A percentile compares a stretch with the other conserved stretches of the same genome.
Evolutionary conservation across 2,329 filamentous ascomycete species (phyloP).

Genomic region (Paramyrothecium sp.): DNA sequence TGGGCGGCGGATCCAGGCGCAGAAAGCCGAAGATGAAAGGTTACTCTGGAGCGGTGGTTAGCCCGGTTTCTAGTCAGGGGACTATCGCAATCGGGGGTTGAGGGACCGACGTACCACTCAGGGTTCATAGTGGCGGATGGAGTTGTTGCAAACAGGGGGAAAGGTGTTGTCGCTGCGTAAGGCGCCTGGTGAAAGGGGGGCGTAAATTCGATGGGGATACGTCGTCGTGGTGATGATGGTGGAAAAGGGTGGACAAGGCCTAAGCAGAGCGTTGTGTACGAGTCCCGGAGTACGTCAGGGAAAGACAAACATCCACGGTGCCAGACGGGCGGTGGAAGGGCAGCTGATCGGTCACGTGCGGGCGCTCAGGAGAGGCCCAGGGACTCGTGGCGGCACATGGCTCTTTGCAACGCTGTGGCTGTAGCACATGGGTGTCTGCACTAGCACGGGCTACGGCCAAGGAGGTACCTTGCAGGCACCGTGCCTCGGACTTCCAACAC

Average conservation of each 20-base stretch:
- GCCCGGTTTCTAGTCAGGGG: slow-evolving; percentile 25
- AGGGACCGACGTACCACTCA: slow-evolving; percentile 71
- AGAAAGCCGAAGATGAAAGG: neutral
- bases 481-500: neutral
- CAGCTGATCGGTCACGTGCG: slow-evolving; percentile 27
- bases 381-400: neutral
- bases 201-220: slow-evolving; percentile 4
- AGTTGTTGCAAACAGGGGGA: slow-evolving; percentile 5
- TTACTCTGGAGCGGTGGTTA: slow-evolving; percentile 25
- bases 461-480: neutral
- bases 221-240: slow-evolving; percentile 16
- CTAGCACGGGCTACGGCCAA: neutral
- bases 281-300: slow-evolving; percentile 29
- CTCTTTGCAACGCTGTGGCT: neutral
- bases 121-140: slow-evolving; percentile 73
- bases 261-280: slow-evolving; percentile 7
- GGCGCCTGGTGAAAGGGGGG: neutral
- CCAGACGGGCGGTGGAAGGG: slow-evolving; percentile 19
- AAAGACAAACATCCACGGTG: slow-evolving; percentile 25
- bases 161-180: neutral
- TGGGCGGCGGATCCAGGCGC: slow-evolving; percentile 5
- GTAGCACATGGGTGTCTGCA: neutral
- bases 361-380: neutral
- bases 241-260: slow-evolving; percentile 12
- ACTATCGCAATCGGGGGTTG: slow-evolving; percentile 24